Conservation (phyloP, 176 grass and related monocot species). For the Juncus inflexus region DNA sequence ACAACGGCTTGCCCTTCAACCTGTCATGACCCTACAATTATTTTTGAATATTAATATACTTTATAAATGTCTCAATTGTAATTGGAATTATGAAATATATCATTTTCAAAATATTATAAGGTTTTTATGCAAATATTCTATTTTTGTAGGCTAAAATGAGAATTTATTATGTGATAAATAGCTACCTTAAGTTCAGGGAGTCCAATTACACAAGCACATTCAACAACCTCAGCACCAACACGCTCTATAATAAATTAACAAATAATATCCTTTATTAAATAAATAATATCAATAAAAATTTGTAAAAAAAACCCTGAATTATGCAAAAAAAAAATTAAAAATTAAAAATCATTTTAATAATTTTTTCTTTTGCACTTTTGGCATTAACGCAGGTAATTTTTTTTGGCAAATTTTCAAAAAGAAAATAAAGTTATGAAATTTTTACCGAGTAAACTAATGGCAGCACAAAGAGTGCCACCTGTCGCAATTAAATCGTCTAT, state of each 20-base stretch:
- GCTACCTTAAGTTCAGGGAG: conserved; percentile 58
- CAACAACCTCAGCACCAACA: conserved; percentile 57
- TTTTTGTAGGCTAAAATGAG: not conserved
- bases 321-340: conserved; percentile 2
- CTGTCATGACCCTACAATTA: conserved; percentile 44
- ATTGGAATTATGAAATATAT: conserved; percentile 4
- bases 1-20: conserved; percentile 53
- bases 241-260: conserved; percentile 31
- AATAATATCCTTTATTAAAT: not conserved
- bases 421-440: not conserved
- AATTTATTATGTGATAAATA: conserved; percentile 6
- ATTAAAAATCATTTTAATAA: not conserved
- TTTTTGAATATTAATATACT: too few relatives aligned
- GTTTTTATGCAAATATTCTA: too few relatives aligned
- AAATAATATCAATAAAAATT: not conserved
- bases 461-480: conserved; percentile 54
- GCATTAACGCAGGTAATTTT: too few relatives aligned
- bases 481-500: conserved; percentile 63
- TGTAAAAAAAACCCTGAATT: too few relatives aligned
- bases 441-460: conserved; percentile 54
- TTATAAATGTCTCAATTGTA: too few relatives aligned
- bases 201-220: conserved; percentile 63
- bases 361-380: too few relatives aligned
- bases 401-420: not conserved
- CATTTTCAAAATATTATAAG: not conserved